These are phyloP conservation scores for Cnidoscolus chayamansa DNA, from an alignment of 441 rosid genomes.

Conservation along the genomic window DNA sequence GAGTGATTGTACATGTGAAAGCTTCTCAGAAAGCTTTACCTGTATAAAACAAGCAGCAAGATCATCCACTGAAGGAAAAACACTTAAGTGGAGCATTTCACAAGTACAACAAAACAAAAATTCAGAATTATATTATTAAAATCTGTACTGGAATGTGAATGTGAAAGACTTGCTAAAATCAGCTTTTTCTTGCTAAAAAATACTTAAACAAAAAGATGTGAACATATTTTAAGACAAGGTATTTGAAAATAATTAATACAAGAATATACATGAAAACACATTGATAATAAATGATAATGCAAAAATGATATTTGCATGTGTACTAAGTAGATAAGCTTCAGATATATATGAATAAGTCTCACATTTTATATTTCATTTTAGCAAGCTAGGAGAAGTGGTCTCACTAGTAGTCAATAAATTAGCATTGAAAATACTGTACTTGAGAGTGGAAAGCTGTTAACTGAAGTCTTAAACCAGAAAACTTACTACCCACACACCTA, in stretches of 20 bases:
- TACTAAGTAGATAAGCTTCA: neutral
- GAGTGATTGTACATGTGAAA: slow-evolving; percentile 77
- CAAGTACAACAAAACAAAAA: neutral
- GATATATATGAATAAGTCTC: neutral
- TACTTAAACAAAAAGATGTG: neutral
- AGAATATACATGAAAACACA: neutral
- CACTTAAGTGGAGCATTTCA: slow-evolving; percentile 1
- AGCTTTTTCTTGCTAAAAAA: slow-evolving; percentile 1
- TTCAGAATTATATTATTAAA: neutral
- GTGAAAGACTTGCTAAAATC: neutral
- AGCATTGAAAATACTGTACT: neutral
- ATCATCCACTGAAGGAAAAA: slow-evolving; percentile 16
- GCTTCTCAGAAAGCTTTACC: slow-evolving; percentile 62
- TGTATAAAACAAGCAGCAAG: slow-evolving; percentile 28
- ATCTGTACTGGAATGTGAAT: neutral
- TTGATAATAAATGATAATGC: neutral
- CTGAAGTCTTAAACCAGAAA: neutral
- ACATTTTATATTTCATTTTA: neutral
- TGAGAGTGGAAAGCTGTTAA: neutral
- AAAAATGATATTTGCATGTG: neutral
- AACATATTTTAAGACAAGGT: neutral
- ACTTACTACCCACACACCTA: neutral
- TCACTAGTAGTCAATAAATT: neutral
- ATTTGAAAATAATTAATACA: slow-evolving; percentile 2
- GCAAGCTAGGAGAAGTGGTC: slow-evolving; percentile 5